Base-by-base conservation (phyloP, 2,329 filamentous ascomycete species). In the Microcyclospora pomicola region DNA sequence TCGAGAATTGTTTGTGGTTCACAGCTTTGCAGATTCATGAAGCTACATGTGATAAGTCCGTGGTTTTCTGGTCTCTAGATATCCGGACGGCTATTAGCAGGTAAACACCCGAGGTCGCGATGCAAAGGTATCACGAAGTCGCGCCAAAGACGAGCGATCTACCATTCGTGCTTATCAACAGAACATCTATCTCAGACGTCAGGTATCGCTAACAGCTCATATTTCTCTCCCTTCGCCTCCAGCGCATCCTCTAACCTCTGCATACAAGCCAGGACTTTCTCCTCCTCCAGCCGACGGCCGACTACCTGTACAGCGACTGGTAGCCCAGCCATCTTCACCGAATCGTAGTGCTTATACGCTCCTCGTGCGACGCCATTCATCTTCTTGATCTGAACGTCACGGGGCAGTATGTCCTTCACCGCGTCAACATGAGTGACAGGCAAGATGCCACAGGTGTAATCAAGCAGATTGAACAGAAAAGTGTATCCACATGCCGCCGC, bases 401-500 rank as follows among this genome's bases (percentile, higher is more conserved):
- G 49, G 0, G 85, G 74, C 0, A 87, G 67, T 44, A 74, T 69
- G 52, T 91, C 82, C 31, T 75, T 65, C 1, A 59, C 53, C 47
- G 71, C 70, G 53, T 94, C 81, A 1, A 95, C 87, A 42, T 86
- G 82, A 0, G 83, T 88, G 1, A 95, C 77, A 0, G 88, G 87
- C 15, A 96, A 54, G 28, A 94, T 75, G 29, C 87, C 87, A 10
- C 75, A 73, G 1, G 82, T 75, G 60, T 95, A 95, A 56, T 95
- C 88, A 35, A 95, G 73, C 52, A 95, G 48, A 51, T 95, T 95
- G 65, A 91, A 96, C 39, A 94, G 62, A 56, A 95, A 94, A 0
- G 87, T 95, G 55, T 96, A 95, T 1, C 85, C 86, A 52, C 87
- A 95, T 48, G 79, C 84, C 44, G 80, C 82, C 33, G 91, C 77